Percentiles rank a stretch among this genome's conserved stretches.
Conservation (phyloP, 768 basidiomycete genomes). For the Leccinum incarnatum region DNA sequence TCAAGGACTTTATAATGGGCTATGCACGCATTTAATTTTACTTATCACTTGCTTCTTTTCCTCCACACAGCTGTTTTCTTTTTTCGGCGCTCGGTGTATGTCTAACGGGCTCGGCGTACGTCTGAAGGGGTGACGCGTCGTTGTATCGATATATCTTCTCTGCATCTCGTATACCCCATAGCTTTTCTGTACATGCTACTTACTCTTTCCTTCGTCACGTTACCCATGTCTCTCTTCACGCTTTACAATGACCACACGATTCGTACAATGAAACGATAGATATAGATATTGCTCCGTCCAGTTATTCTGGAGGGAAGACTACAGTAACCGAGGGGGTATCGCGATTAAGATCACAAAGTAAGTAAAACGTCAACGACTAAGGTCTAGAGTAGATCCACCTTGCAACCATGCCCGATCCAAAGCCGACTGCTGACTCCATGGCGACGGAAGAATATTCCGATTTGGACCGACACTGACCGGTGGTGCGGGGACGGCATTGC, state of each 20-base stretch:
- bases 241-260: not conserved
- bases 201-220: not conserved
- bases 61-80: not conserved
- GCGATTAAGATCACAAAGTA: constrained; percentile 1
- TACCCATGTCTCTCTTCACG: not conserved
- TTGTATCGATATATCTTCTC: constrained; percentile 23
- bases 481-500: constrained; percentile 34
- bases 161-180: constrained; percentile 23
- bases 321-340: constrained; percentile 4
- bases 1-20: constrained; percentile 28
- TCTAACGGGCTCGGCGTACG: constrained; percentile 4
- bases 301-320: not conserved
- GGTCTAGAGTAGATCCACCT: constrained; percentile 38
- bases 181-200: not conserved
- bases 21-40: constrained; percentile 34
- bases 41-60: constrained; percentile 13
- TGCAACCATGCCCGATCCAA: constrained; percentile 47
- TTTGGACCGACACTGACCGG: constrained; percentile 33
- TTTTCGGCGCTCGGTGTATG: not conserved
- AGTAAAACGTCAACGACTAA: constrained; percentile 31
- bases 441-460: constrained; percentile 40
- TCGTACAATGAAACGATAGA: constrained; percentile 19
- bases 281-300: constrained; percentile 8
- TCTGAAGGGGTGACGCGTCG: constrained; percentile 8
- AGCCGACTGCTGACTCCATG: constrained; percentile 38